Percentiles rank a stretch among this genome's conserved stretches.
phyloP scores from a whole-genome alignment of 768 basidiomycete genomes.

The Kwoniella mangroviensis region DNA sequence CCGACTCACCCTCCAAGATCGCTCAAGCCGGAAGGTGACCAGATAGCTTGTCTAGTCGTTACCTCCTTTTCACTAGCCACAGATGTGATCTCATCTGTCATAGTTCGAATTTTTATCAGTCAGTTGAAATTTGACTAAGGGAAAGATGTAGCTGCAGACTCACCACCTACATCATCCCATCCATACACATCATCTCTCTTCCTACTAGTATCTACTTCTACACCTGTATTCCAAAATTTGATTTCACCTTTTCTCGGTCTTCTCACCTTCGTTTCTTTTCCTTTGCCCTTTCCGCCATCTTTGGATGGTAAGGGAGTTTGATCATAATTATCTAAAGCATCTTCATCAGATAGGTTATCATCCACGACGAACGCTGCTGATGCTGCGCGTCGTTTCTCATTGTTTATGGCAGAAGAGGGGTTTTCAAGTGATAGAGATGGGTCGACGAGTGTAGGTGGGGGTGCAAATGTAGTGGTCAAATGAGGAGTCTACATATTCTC shows the following conservation, averaged over 20 bases:
- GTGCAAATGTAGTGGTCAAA: conserved; percentile 28
- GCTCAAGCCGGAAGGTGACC: conserved; percentile 48
- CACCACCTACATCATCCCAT: conserved; percentile 37
- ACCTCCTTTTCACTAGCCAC: conserved; percentile 22
- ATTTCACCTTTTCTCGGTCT: conserved; percentile 40
- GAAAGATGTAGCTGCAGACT: conserved; percentile 1
- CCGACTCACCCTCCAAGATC: conserved; percentile 44
- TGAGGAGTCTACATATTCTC: conserved; percentile 33
- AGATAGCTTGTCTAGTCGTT: conserved; percentile 28
- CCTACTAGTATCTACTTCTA: conserved; percentile 35
- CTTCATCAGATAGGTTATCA: conserved; percentile 15
- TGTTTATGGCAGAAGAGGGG: conserved; percentile 5
- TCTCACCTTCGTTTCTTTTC: conserved; percentile 4
- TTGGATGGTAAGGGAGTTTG: not conserved
- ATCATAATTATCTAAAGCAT: conserved; percentile 11
- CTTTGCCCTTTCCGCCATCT: not conserved
- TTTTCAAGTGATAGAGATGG: conserved; percentile 15
- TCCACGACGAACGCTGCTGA: not conserved
- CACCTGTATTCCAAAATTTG: conserved; percentile 35
- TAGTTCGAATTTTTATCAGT: not conserved
- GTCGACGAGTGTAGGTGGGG: conserved; percentile 32
- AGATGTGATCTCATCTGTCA: conserved; percentile 33
- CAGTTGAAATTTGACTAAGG: too few relatives aligned
- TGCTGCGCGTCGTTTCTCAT: conserved; percentile 7
- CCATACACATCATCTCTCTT: conserved; percentile 37